Evolutionary conservation across 2,329 filamentous ascomycete species (phyloP).

Genomic region (Ophiostoma novo-ulmi): DNA sequence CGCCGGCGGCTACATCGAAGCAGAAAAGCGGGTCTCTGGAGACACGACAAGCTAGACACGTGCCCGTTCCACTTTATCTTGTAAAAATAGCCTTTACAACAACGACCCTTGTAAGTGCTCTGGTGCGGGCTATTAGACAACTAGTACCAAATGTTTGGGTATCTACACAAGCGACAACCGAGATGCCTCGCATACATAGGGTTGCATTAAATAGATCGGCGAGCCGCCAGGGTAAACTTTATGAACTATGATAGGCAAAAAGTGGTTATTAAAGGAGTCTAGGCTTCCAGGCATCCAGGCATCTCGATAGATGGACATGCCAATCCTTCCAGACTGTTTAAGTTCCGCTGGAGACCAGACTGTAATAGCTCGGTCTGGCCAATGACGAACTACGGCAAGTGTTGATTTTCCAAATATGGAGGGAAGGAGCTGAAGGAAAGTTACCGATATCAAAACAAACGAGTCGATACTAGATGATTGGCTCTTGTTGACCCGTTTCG

Average conservation of each 20-base stretch:
- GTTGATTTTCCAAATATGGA: background rate
- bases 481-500: background rate
- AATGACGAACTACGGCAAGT: background rate
- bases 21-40: background rate
- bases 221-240: conserved; percentile 4
- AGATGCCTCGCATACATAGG: background rate
- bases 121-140: background rate
- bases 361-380: background rate
- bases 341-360: background rate
- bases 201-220: conserved; percentile 4
- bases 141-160: background rate
- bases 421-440: background rate
- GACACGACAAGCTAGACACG: conserved; percentile 11
- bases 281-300: background rate
- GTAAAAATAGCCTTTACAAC: conserved; percentile 3
- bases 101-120: background rate
- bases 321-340: background rate
- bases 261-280: background rate
- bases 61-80: conserved; percentile 2
- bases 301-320: conserved; percentile 11
- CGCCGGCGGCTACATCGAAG: conserved; percentile 21
- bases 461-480: background rate
- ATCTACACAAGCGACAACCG: background rate
- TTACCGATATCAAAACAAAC: background rate
- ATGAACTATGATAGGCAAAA: background rate